phyloP scores from a whole-genome alignment of 352 stramenopile species.

The Globisporangium paddicum region DNA sequence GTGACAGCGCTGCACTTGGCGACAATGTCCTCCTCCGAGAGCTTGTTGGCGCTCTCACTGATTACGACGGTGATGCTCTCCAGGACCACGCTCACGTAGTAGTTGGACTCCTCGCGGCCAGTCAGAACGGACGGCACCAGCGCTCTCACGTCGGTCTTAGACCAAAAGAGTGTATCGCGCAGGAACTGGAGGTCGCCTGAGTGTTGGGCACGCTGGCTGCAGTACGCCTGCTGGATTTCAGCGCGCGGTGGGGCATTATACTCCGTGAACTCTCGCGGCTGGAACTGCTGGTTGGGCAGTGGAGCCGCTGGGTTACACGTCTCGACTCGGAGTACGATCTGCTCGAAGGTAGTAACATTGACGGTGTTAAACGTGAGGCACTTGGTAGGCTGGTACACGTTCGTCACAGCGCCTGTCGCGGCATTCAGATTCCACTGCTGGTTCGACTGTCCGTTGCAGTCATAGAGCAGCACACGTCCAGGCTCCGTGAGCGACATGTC shows the following conservation, averaged over 20 bases:
- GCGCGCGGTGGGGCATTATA: neutral
- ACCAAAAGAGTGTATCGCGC: slow-evolving; percentile 8
- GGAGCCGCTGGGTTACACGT: neutral
- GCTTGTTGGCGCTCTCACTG: neutral
- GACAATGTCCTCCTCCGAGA: neutral
- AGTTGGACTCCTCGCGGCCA: slow-evolving; percentile 7
- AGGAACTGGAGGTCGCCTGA: slow-evolving; percentile 5
- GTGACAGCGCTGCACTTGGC: neutral
- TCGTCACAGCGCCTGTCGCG: neutral
- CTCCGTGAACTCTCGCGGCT: neutral
- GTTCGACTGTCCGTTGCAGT: neutral
- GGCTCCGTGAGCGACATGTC: neutral
- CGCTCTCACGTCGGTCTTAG: slow-evolving; percentile 8
- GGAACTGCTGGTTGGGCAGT: neutral
- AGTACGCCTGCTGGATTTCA: neutral
- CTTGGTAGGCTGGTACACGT: neutral
- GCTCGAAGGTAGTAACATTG: neutral
- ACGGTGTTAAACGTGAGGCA: slow-evolving; percentile 4
- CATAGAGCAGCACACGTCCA: neutral
- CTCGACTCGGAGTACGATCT: neutral
- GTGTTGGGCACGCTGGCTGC: neutral
- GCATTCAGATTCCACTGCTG: slow-evolving; percentile 2
- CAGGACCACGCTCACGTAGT: slow-evolving; percentile 15
- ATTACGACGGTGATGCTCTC: slow-evolving; percentile 8
- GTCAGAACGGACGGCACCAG: slow-evolving; percentile 8